Evolutionary conservation across 257 asterid species (phyloP), one percentile per base, ranked within the genome.

Genomic region (Solanum sejunctum): DNA sequence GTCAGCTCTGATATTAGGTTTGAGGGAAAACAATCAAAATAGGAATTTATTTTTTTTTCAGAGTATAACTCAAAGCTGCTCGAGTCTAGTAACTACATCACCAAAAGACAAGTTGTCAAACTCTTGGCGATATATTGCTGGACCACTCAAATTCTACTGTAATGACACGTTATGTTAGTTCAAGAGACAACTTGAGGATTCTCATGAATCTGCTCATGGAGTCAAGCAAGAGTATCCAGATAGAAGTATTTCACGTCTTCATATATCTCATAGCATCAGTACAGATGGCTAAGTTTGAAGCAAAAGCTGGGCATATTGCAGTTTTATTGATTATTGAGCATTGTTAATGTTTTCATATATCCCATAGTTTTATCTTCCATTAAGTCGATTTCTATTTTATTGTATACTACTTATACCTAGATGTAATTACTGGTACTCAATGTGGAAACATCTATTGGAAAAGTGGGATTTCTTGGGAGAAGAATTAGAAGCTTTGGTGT

Each of bases 51-150:
- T 83, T 28, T 28, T 89, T 94, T 95, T 85, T 93, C 91, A n/a
- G 98, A 95, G 87, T 95, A 91, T 85, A 95, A 95, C 92, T 91
- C 95, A 18, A 94, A 94, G 92, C 91, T 94, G 85, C 95, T 95
- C 49, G 98, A 94, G 82, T 95, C 98, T 55, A 84, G 91, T 47
- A 94, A 93, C 85, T 95, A 95, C 88, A 94, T 94, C 88, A 95
- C 99, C 72, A 91, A 97, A 89, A 91, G 99, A 88, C 99, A 94
- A 86, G 97, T 97, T 71, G 87, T 94, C 87, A 95, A 95, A 98
- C 90, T 95, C 58, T 86, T 95, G 89, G 99, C 95, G 99, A 94
- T 90, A 94, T 95, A 81, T 88, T 95, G 73, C 88, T 94, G 85
- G 99, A 95, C 84, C 97, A 98, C 81, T 92, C 98, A 82, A 95